Conservation (phyloP, 352 stramenopile species). For the Albugo candida region DNA sequence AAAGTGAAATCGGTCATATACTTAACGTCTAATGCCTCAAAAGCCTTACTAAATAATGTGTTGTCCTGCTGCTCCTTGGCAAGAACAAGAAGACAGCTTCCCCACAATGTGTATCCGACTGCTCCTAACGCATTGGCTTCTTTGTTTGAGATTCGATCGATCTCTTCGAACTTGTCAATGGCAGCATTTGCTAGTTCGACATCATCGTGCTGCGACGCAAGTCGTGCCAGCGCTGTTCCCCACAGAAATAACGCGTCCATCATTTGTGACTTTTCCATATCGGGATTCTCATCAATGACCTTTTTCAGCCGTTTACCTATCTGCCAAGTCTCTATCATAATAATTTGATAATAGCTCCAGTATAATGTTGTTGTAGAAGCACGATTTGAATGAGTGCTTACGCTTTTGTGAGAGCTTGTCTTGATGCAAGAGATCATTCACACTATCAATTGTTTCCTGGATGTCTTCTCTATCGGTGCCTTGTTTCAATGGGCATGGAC, state of each 20-base stretch:
- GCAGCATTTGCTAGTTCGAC: slow-evolving; percentile 44
- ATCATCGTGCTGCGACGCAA: slow-evolving; percentile 61
- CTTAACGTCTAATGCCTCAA: slow-evolving; percentile 32
- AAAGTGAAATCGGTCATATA: neutral
- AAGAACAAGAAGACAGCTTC: slow-evolving; percentile 51
- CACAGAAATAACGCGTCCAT: slow-evolving; percentile 66
- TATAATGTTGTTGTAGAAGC: slow-evolving; percentile 1
- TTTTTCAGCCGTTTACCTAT: slow-evolving; percentile 72
- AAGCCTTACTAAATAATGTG: slow-evolving; percentile 30
- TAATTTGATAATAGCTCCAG: slow-evolving; percentile 1
- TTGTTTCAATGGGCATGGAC: too few species aligned
- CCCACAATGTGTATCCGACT: slow-evolving; percentile 62
- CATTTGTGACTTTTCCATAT: slow-evolving; percentile 26
- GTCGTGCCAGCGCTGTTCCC: slow-evolving; percentile 47
- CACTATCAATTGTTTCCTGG: slow-evolving; percentile 15
- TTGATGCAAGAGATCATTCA: slow-evolving; percentile 40
- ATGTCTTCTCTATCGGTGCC: neutral
- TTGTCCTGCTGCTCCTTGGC: slow-evolving; percentile 44
- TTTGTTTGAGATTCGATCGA: slow-evolving; percentile 17
- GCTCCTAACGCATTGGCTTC: slow-evolving; percentile 36
- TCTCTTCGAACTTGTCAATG: slow-evolving; percentile 68
- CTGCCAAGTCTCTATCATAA: slow-evolving; percentile 48
- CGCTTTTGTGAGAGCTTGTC: slow-evolving; percentile 42
- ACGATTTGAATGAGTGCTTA: slow-evolving; percentile 5
- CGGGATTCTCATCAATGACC: slow-evolving; percentile 36